Evolutionary conservation across 1,139 yeast genomes (phyloP).

Genomic region (Geotrichum phurueaensis): DNA sequence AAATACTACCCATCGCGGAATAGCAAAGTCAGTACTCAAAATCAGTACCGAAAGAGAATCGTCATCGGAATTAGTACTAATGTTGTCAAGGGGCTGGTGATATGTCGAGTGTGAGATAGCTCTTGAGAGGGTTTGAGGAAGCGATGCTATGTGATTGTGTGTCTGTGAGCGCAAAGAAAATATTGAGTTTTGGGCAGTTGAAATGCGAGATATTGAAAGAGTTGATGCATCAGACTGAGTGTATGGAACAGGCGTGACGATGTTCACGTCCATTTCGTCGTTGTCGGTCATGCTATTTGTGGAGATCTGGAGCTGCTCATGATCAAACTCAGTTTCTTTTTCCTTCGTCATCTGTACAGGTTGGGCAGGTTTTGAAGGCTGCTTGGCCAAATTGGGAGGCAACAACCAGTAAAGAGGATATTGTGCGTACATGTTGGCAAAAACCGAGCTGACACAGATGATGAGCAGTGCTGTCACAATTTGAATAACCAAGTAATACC

Average conservation of each 20-base stretch:
- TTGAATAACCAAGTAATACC: slow-evolving; percentile 64
- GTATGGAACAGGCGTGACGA: neutral
- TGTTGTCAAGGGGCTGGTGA: neutral
- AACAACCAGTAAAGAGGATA: slow-evolving; percentile 67
- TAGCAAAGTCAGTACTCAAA: neutral
- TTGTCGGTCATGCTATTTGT: neutral
- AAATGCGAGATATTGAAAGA: neutral
- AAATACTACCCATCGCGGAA: neutral
- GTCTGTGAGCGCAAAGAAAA: neutral
- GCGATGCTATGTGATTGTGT: neutral
- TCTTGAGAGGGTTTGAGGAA: neutral
- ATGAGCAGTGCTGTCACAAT: slow-evolving; percentile 48
- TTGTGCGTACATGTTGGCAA: slow-evolving; percentile 50
- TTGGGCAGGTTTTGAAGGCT: neutral
- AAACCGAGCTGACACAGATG: slow-evolving; percentile 47
- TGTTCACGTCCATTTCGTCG: neutral
- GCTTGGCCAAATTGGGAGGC: slow-evolving; percentile 29
- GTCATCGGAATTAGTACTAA: neutral
- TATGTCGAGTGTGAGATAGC: neutral
- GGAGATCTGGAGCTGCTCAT: neutral
- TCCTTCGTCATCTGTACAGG: neutral
- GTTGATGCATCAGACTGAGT: neutral
- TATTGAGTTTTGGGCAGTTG: neutral
- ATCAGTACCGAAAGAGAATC: neutral
- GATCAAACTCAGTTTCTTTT: neutral